A percentile compares a stretch with the other conserved stretches of the same genome.
These are phyloP conservation scores for Penicillium sp. DNA, from an alignment of 2,329 filamentous ascomycete genomes.

Conservation along the genomic window DNA sequence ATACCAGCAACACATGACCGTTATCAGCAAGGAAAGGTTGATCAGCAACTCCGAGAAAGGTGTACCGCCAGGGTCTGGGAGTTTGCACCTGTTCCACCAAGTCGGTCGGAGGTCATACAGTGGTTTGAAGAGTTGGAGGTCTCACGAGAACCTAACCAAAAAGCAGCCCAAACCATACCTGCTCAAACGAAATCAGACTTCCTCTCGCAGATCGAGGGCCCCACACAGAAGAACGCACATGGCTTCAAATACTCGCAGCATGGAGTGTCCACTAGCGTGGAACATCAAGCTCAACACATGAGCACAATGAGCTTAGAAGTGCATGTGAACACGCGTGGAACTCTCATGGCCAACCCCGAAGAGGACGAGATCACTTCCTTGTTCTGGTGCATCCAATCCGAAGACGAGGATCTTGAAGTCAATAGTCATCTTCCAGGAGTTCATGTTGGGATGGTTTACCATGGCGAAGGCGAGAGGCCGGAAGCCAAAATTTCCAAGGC, in stretches of 20 bases:
- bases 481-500: constrained; percentile 62
- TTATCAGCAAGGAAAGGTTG: constrained; percentile 49
- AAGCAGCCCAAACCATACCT: constrained; percentile 9
- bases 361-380: constrained; percentile 84
- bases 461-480: constrained; percentile 62
- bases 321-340: constrained; percentile 81
- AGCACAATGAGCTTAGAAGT: constrained; percentile 92
- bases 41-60: constrained; percentile 52
- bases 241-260: constrained; percentile 85
- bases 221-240: constrained; percentile 77
- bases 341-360: constrained; percentile 81
- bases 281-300: constrained; percentile 90
- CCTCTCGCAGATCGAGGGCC: constrained; percentile 82
- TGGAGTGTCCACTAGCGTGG: constrained; percentile 68
- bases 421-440: constrained; percentile 51
- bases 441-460: constrained; percentile 68
- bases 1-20: constrained; percentile 50
- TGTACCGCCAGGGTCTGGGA: constrained; percentile 75
- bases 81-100: constrained; percentile 68
- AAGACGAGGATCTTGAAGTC: constrained; percentile 58
- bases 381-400: constrained; percentile 85
- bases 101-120: constrained; percentile 62
- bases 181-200: constrained; percentile 28
- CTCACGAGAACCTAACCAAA: neutral
- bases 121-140: constrained; percentile 59